Evolutionary conservation across 805 yeast species (phyloP), one percentile per base, ranked within the genome.

Genomic region (Teunomyces stri): DNA sequence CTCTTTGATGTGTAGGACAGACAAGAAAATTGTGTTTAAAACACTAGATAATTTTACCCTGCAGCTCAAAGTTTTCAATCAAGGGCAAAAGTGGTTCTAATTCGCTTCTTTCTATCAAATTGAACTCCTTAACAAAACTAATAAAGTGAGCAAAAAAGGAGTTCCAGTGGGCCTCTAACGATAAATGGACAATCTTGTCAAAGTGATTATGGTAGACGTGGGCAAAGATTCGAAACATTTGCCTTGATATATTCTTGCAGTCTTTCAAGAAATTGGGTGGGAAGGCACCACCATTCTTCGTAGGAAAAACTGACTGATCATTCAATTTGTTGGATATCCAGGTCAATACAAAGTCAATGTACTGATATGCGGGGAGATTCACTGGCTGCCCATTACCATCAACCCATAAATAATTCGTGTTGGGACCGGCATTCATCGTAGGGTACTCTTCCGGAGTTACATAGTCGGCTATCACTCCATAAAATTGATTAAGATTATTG

Each of bases 141-240:
- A 92, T 79, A 60, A 87, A 94, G 64, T 94, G 99, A 12, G 96
- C 94, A 68, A 95, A 94, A 57, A 91, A 88, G 3, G 98, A 91
- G 66, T 94, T 94, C 96, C 96, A 94, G 64, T 94, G 98, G 0
- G 98, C 97, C 64, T 94, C 99, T 50, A 94, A 67, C 1, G 96
- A 85, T 49, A 94, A 69, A 64, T 94, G 97, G n/a, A 92, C 82
- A 20, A 92, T 79, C 61, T 86, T 89, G 55, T 92, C 99, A 66
- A 90, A 94, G 65, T 94, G 99, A 64, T 90, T 89, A 68, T 89
- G 88, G 64, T 91, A 94, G 33, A 94, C 83, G 62, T 91, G 96
- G 3, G 99, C 99, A 69, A 92, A 91, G 12, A 94, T 88, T 55
- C 98, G 79, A 62, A 94, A 90, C 89, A 94, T 87, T 62, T 94